Percentiles rank a stretch among this genome's conserved stretches.
Evolutionary conservation across 305 asterid genomes (phyloP).

Genomic region (Lippia alba): DNA sequence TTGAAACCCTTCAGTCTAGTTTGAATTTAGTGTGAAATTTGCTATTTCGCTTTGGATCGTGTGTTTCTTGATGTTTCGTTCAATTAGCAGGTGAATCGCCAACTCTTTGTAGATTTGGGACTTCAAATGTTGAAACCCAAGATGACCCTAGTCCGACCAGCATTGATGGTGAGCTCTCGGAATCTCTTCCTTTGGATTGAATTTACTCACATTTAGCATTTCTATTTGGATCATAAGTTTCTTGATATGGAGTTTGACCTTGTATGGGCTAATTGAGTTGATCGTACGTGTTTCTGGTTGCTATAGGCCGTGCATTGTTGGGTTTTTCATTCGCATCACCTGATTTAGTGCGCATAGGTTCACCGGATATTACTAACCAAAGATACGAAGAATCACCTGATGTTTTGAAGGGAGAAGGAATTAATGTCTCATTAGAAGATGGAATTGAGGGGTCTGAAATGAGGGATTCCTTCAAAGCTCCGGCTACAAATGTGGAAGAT

Average conservation of each 20-base stretch:
- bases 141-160: no score
- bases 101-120: no score
- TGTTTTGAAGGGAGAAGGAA: slow-evolving; percentile 42
- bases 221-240: neutral
- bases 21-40: slow-evolving; percentile 14
- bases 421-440: slow-evolving; percentile 78
- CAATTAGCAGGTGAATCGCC: no score
- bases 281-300: slow-evolving; percentile 20
- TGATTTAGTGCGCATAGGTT: slow-evolving; percentile 78
- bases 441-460: slow-evolving; percentile 77
- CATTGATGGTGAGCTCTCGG: no score
- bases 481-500: slow-evolving; percentile 47
- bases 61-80: no score
- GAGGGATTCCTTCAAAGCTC: slow-evolving; percentile 42
- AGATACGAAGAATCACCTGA: slow-evolving; percentile 68
- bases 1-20: slow-evolving; percentile 1
- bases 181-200: no score
- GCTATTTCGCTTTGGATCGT: neutral
- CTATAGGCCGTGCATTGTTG: slow-evolving; percentile 58
- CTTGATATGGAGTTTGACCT: slow-evolving; percentile 26
- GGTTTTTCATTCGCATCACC: slow-evolving; percentile 83
- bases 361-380: slow-evolving; percentile 68
- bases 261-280: slow-evolving; percentile 8
- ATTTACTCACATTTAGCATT: no score
- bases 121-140: no score